Percentiles rank a stretch among this genome's conserved stretches.
These are phyloP conservation scores for Colletotrichum coccodes DNA, from an alignment of 2,329 filamentous ascomycete genomes.

Conservation along the genomic window DNA sequence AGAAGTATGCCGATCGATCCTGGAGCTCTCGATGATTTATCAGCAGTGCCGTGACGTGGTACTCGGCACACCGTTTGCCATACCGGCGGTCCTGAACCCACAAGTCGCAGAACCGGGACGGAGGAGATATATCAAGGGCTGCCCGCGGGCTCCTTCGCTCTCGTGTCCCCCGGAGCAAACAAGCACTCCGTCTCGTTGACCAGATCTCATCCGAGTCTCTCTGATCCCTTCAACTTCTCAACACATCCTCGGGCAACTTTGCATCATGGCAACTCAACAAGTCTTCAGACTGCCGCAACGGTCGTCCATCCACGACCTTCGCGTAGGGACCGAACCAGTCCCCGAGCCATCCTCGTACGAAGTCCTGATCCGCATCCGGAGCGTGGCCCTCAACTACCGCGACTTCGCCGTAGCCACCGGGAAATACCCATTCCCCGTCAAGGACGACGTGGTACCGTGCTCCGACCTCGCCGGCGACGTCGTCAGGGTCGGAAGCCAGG, in stretches of 20 bases:
- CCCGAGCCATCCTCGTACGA: conserved; percentile 38
- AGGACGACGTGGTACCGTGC: conserved; percentile 46
- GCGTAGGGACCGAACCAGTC: conserved; percentile 38
- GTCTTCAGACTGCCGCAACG: conserved; percentile 26
- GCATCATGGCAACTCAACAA: conserved; percentile 4
- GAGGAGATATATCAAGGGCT: no score
- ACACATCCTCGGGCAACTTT: not conserved
- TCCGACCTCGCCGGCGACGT: conserved; percentile 49
- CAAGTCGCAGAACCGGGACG: no score
- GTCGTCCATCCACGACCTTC: conserved; percentile 36
- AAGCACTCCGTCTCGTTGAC: no score
- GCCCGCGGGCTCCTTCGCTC: no score
- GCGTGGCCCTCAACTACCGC: conserved; percentile 46
- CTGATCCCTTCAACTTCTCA: not conserved
- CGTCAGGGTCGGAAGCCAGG: conserved; percentile 39
- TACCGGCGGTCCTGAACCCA: no score
- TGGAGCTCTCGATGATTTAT: no score
- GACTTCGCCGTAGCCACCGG: conserved; percentile 43
- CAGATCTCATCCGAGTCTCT: no score
- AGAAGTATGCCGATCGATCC: no score
- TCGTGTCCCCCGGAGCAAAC: no score
- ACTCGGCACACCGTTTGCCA: no score
- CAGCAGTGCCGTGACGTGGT: no score
- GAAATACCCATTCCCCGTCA: conserved; percentile 44
- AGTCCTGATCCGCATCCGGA: conserved; percentile 43